Percentiles rank a stretch among this genome's conserved stretches.
Conservation (phyloP, 305 asterid species). For the Striga hermonthica region DNA sequence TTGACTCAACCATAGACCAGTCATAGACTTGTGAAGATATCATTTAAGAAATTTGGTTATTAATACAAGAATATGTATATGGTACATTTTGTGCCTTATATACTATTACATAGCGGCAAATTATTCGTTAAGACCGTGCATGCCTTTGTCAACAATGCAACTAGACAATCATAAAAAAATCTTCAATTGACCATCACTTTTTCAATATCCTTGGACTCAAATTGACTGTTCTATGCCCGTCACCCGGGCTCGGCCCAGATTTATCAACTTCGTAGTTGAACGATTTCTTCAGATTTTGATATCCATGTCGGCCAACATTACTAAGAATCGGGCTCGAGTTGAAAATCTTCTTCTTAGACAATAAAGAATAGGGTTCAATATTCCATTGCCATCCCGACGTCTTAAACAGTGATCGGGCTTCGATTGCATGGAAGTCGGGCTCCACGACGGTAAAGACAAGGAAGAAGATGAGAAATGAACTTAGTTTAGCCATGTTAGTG, state of each 20-base stretch:
- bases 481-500: slow-evolving; percentile 31
- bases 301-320: slow-evolving; percentile 23
- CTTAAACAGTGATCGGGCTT: slow-evolving; percentile 34
- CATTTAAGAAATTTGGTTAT: no score
- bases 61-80: no score
- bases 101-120: no score
- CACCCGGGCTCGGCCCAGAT: slow-evolving; percentile 58
- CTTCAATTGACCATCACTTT: neutral
- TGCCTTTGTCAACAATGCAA: no score
- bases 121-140: no score
- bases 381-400: neutral
- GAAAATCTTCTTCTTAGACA: neutral
- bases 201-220: neutral
- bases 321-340: slow-evolving; percentile 35
- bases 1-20: no score
- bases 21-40: no score
- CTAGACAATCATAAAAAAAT: neutral
- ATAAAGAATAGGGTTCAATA: neutral
- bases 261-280: neutral
- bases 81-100: no score
- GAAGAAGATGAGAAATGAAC: slow-evolving; percentile 24
- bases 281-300: neutral
- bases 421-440: slow-evolving; percentile 18
- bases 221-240: slow-evolving; percentile 34
- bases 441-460: slow-evolving; percentile 16